Evolutionary conservation across 352 stramenopile genomes (phyloP).

Genomic region (Pythium plurisporium): DNA sequence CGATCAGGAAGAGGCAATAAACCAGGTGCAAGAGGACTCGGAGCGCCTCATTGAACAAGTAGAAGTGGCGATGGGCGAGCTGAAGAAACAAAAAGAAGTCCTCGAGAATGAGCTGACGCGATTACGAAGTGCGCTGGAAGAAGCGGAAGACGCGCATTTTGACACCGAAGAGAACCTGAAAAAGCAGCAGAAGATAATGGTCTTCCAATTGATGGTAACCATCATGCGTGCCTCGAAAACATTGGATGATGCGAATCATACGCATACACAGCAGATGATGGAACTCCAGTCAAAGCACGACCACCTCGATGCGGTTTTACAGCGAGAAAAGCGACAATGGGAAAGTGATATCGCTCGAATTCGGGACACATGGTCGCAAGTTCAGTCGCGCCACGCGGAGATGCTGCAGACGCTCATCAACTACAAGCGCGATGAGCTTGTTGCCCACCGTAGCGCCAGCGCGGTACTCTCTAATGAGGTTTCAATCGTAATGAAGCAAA

Average conservation of each 20-base stretch:
- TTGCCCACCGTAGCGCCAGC: constrained; percentile 65
- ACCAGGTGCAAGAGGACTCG: constrained; percentile 74
- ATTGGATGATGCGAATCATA: constrained; percentile 18
- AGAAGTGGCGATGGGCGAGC: constrained; percentile 57
- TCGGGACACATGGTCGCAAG: constrained; percentile 27
- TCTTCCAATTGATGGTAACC: constrained; percentile 46
- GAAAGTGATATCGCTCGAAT: constrained; percentile 26
- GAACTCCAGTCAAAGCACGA: constrained; percentile 20
- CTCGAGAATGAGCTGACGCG: constrained; percentile 50
- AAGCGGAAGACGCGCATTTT: constrained; percentile 71
- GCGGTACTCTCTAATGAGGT: constrained; percentile 75
- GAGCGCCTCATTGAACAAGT: constrained; percentile 77
- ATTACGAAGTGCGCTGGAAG: constrained; percentile 53
- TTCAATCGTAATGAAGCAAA: constrained; percentile 62
- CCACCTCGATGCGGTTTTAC: constrained; percentile 24
- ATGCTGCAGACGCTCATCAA: constrained; percentile 74
- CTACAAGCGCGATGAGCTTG: constrained; percentile 79
- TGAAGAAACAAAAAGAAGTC: constrained; percentile 72
- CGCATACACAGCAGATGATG: constrained; percentile 16
- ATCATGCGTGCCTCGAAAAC: constrained; percentile 38
- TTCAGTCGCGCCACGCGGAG: constrained; percentile 40
- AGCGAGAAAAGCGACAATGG: constrained; percentile 31
- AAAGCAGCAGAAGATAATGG: constrained; percentile 47
- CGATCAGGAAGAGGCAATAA: constrained; percentile 71
- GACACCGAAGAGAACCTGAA: constrained; percentile 57